Percentiles rank a stretch among this genome's conserved stretches.
phyloP scores from a whole-genome alignment of 2,329 filamentous ascomycete species.

The Sporothrix dimorphospora region DNA sequence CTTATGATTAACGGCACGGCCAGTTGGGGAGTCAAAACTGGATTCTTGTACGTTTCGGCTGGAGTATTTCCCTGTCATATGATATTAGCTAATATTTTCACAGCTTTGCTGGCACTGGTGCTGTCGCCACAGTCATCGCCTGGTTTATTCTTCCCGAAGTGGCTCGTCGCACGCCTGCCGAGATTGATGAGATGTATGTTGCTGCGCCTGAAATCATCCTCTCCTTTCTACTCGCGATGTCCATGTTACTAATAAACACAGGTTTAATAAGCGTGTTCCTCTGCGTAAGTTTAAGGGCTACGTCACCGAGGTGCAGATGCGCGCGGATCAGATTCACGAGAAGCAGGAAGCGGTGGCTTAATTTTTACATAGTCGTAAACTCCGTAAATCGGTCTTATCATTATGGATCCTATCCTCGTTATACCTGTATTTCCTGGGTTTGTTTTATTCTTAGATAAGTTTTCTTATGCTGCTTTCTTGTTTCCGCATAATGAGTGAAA shows the following conservation, averaged over 20 bases:
- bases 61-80: neutral
- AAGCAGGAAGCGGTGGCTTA: slow-evolving; percentile 14
- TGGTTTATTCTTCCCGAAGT: slow-evolving; percentile 46
- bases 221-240: neutral
- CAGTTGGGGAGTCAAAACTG: slow-evolving; percentile 50
- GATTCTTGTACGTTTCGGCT: slow-evolving; percentile 44
- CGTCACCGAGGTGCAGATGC: slow-evolving; percentile 39
- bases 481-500: too few relatives aligned
- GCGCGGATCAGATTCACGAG: slow-evolving; percentile 48
- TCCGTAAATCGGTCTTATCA: neutral
- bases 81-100: neutral
- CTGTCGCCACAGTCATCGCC: slow-evolving; percentile 40
- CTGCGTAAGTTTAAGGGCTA: slow-evolving; percentile 29
- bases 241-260: neutral
- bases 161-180: slow-evolving; percentile 42
- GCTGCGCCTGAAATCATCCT: neutral
- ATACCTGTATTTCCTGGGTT: too few relatives aligned
- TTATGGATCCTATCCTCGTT: too few relatives aligned
- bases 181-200: slow-evolving; percentile 46
- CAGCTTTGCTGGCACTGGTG: slow-evolving; percentile 43
- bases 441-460: too few relatives aligned
- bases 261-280: slow-evolving; percentile 28
- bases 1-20: slow-evolving; percentile 47
- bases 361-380: neutral
- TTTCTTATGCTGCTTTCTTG: too few relatives aligned